A percentile compares a stretch with the other conserved stretches of the same genome.
These are phyloP conservation scores for Boletales sp. DNA, from an alignment of 768 basidiomycete species.

Conservation along the genomic window DNA sequence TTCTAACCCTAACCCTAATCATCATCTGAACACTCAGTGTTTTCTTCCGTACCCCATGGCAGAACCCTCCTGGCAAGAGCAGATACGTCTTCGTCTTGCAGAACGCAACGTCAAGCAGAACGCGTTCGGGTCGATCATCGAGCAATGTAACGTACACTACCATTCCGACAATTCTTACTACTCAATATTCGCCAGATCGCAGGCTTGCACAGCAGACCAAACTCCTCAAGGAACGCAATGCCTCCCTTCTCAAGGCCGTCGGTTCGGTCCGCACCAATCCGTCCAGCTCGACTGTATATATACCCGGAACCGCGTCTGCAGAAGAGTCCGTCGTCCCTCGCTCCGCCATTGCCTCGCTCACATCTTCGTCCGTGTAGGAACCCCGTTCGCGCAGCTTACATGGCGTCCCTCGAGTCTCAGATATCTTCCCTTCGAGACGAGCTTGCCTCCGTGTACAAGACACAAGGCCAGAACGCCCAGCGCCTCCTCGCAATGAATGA, in stretches of 20 bases:
- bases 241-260: constrained; percentile 81
- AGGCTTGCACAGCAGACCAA: constrained; percentile 90
- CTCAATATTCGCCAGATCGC: constrained; percentile 56
- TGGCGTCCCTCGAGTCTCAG: constrained; percentile 89
- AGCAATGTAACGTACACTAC: constrained; percentile 85
- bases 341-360: neutral
- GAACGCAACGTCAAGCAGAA: constrained; percentile 82
- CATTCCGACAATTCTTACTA: no score
- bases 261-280: constrained; percentile 64
- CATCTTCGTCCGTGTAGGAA: constrained; percentile 45
- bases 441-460: constrained; percentile 92
- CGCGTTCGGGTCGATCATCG: constrained; percentile 80
- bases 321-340: constrained; percentile 60
- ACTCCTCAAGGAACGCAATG: constrained; percentile 89
- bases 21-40: neutral
- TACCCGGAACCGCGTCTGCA: constrained; percentile 46
- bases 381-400: constrained; percentile 83
- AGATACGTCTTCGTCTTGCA: constrained; percentile 70
- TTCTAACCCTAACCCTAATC: constrained; percentile 27
- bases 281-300: constrained; percentile 58
- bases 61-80: constrained; percentile 83
- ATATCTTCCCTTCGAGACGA: constrained; percentile 90
- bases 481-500: constrained; percentile 92
- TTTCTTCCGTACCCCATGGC: constrained; percentile 55
- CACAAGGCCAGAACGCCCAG: constrained; percentile 94